Conservation (phyloP, 2,329 filamentous ascomycete genomes). For the Trichothecium roseum region DNA sequence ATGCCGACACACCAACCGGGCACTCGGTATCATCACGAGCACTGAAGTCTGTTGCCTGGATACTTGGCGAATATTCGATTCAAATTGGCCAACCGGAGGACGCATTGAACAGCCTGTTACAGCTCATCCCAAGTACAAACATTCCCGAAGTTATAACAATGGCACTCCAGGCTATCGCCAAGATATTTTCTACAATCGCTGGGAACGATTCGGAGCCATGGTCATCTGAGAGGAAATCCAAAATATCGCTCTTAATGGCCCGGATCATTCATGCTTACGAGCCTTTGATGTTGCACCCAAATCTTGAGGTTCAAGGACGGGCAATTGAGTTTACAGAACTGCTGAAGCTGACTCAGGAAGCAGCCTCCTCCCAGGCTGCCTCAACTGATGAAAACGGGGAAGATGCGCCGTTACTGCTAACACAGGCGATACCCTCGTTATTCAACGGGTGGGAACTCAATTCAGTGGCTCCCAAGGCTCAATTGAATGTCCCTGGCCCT, state of each 20-base stretch:
- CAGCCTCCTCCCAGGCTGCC: conserved; percentile 55
- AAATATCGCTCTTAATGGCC: conserved; percentile 66
- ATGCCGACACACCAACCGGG: conserved; percentile 38
- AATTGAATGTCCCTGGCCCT: conserved; percentile 76
- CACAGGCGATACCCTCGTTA: conserved; percentile 79
- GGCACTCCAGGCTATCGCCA: conserved; percentile 75
- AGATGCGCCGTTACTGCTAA: conserved; percentile 74
- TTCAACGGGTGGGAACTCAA: conserved; percentile 85
- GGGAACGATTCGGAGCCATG: conserved; percentile 55
- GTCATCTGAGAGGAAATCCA: conserved; percentile 63
- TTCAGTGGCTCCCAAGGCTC: conserved; percentile 73
- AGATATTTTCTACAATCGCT: conserved; percentile 68
- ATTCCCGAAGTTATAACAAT: conserved; percentile 61
- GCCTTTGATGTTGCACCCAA: conserved; percentile 68
- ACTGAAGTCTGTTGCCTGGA: conserved; percentile 69
- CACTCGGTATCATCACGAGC: conserved; percentile 53
- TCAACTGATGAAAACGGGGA: conserved; percentile 41
- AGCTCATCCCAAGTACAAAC: conserved; percentile 47
- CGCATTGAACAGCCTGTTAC: conserved; percentile 63
- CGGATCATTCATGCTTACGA: conserved; percentile 77
- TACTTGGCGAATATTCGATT: conserved; percentile 79
- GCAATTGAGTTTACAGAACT: conserved; percentile 88
- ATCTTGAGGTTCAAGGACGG: conserved; percentile 87
- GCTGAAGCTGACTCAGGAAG: conserved; percentile 77
- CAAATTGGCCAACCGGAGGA: conserved; percentile 60